A percentile compares a stretch with the other conserved stretches of the same genome.
Conservation (phyloP, 2,329 filamentous ascomycete species). For the Aspergillus sp. region DNA sequence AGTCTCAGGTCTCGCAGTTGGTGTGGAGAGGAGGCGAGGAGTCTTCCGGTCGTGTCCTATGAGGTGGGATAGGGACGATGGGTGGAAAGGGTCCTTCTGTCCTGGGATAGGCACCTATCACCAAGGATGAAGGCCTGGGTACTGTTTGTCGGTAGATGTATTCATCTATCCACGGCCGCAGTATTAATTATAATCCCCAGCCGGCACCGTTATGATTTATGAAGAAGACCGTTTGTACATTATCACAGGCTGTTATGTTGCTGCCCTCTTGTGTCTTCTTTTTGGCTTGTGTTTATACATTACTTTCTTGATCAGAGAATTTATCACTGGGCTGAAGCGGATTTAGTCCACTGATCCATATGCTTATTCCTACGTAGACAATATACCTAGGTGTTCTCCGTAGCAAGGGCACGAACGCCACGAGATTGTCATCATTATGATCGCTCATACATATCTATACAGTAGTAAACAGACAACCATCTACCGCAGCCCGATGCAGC, state of each 20-base stretch:
- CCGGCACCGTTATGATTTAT: constrained; percentile 12
- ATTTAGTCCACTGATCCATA: not conserved
- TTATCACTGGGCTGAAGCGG: not conserved
- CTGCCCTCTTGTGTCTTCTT: constrained; percentile 3
- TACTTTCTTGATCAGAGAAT: not conserved
- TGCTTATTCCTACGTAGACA: too few species aligned
- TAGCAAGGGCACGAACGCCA: too few species aligned
- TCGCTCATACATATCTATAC: not conserved
- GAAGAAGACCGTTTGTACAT: constrained; percentile 10
- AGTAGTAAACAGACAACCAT: not conserved
- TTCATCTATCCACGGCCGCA: constrained; percentile 5
- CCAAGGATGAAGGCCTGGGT: not conserved
- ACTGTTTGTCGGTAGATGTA: not conserved
- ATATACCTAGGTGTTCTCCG: too few species aligned
- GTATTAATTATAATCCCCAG: constrained; percentile 8
- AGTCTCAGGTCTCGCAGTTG: too few species aligned
- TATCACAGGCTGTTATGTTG: constrained; percentile 1
- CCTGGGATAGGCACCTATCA: not conserved
- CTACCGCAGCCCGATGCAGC: too few species aligned
- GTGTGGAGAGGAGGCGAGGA: too few species aligned
- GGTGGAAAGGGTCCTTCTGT: too few species aligned
- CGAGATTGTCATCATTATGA: not conserved
- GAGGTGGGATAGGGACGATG: too few species aligned
- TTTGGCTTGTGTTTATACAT: constrained; percentile 11
- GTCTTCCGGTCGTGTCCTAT: too few species aligned